Conservation (phyloP, 2,329 filamentous ascomycete species). For the Microascus cirrosus region DNA sequence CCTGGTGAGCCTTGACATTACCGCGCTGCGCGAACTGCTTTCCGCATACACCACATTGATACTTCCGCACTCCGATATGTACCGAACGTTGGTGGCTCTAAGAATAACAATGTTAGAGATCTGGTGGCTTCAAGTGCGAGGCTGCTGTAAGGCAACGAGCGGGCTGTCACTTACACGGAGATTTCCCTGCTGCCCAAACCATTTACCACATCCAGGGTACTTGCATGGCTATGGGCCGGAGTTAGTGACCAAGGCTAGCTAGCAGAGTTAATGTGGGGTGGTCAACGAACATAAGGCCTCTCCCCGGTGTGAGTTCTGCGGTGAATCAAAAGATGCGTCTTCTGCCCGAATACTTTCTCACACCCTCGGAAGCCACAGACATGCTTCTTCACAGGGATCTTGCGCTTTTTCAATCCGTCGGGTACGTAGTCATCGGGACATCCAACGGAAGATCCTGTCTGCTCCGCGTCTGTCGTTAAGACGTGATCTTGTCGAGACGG, state of each 20-base stretch:
- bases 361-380: slow-evolving; percentile 65
- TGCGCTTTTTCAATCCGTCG: slow-evolving; percentile 39
- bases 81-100: slow-evolving; percentile 72
- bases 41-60: slow-evolving; percentile 65
- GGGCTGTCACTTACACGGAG: slow-evolving; percentile 51
- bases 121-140: not conserved
- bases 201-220: slow-evolving; percentile 60
- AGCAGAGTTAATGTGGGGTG: not conserved
- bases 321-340: slow-evolving; percentile 89
- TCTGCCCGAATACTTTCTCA: slow-evolving; percentile 75
- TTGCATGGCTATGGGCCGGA: slow-evolving; percentile 46
- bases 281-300: slow-evolving; percentile 67
- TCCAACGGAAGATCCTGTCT: slow-evolving; percentile 12
- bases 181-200: slow-evolving; percentile 85
- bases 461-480: not conserved
- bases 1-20: slow-evolving; percentile 71
- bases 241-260: slow-evolving; percentile 8
- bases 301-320: slow-evolving; percentile 78
- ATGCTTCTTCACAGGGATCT: slow-evolving; percentile 20
- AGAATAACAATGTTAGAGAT: not conserved
- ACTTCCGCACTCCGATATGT: slow-evolving; percentile 81
- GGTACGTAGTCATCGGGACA: slow-evolving; percentile 17
- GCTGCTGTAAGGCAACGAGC: not conserved
- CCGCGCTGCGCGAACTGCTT: slow-evolving; percentile 79
- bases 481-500: not conserved